Evolutionary conservation across 2,329 filamentous ascomycete genomes (phyloP).

Genomic region (Cytospora mali): DNA sequence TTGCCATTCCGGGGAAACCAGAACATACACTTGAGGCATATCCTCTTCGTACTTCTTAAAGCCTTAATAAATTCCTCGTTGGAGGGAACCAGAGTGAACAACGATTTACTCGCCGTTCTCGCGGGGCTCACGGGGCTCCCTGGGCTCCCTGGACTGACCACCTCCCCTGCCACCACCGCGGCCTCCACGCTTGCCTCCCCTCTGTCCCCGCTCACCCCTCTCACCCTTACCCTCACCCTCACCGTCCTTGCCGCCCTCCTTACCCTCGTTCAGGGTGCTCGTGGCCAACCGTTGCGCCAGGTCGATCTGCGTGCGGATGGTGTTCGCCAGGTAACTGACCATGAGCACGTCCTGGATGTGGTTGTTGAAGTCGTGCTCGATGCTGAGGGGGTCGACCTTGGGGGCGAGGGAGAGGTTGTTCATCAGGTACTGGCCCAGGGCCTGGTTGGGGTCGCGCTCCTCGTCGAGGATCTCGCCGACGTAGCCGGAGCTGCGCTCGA

Average conservation of each 20-base stretch:
- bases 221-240: conserved; percentile 48
- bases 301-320: conserved; percentile 98
- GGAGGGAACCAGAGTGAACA: neutral
- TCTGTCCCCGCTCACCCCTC: conserved; percentile 47
- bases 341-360: conserved; percentile 99
- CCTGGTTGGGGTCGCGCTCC: conserved; percentile 84
- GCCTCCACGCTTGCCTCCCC: conserved; percentile 46
- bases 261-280: conserved; percentile 62
- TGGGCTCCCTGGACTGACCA: conserved; percentile 50
- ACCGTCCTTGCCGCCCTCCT: conserved; percentile 44
- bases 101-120: conserved; percentile 41
- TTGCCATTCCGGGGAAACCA: neutral
- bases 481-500: conserved; percentile 90
- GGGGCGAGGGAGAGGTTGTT: conserved; percentile 90
- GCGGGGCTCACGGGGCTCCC: conserved; percentile 54
- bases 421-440: conserved; percentile 92
- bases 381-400: conserved; percentile 87
- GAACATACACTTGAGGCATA: neutral
- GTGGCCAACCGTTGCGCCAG: conserved; percentile 92
- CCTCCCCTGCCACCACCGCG: conserved; percentile 50
- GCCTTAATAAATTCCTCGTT: neutral
- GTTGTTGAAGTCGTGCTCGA: conserved; percentile 99
- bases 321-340: conserved; percentile 97
- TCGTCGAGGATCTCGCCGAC: conserved; percentile 94
- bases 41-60: neutral